phyloP scores from a whole-genome alignment of 345 rosid genomes.

The Isatis tinctoria region DNA sequence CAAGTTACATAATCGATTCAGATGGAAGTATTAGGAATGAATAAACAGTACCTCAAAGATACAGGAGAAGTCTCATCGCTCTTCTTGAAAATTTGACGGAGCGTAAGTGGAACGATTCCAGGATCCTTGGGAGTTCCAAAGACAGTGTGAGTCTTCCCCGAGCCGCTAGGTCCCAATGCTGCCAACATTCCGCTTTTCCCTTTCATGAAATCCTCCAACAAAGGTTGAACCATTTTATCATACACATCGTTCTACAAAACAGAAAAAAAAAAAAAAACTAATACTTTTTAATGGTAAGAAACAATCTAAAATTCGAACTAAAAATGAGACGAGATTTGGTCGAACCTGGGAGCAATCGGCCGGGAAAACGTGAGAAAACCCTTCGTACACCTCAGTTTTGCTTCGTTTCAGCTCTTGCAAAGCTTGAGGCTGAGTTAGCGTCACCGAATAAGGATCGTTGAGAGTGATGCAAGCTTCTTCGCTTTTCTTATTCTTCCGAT shows the following conservation, averaged over 20 bases:
- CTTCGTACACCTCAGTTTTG: conserved; percentile 73
- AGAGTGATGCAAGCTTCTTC: conserved; percentile 43
- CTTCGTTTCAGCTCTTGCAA: conserved; percentile 62
- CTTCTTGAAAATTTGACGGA: conserved; percentile 52
- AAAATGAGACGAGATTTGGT: background rate
- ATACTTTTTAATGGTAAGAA: background rate
- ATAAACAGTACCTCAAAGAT: conserved; percentile 43
- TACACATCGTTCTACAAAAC: conserved; percentile 56
- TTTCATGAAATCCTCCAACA: conserved; percentile 67
- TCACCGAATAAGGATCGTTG: conserved; percentile 54
- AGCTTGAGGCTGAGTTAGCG: conserved; percentile 51
- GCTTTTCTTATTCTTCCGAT: conserved; percentile 31
- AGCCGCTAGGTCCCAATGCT: conserved; percentile 86
- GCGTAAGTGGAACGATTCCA: conserved; percentile 71
- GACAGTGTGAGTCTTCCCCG: conserved; percentile 91
- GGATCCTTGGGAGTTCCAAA: conserved; percentile 70
- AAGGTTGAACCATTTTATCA: conserved; percentile 62
- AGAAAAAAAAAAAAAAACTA: background rate
- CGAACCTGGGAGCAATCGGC: conserved; percentile 67
- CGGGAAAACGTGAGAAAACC: conserved; percentile 78
- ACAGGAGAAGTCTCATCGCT: conserved; percentile 5
- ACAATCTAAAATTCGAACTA: background rate
- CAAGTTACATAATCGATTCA: background rate
- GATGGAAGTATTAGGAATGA: background rate
- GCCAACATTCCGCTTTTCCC: conserved; percentile 89